Conservation (phyloP, 1,284 basidiomycete species). For the Pyrrhoderma noxium region DNA sequence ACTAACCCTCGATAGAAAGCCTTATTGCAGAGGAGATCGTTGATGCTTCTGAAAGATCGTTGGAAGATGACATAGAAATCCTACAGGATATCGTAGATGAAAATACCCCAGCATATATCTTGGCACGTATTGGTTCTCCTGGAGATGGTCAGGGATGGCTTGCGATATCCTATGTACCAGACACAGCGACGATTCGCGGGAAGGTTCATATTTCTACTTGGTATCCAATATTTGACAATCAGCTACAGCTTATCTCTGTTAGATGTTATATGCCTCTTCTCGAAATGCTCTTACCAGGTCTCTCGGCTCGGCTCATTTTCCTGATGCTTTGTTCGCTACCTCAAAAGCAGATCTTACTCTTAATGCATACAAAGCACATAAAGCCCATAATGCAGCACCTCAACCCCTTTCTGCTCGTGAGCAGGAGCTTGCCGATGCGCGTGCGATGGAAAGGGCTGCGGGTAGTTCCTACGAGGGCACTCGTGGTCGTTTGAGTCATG, state of each 20-base stretch:
- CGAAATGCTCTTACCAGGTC: slow-evolving; percentile 66
- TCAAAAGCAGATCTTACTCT: slow-evolving; percentile 60
- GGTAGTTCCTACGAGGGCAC: slow-evolving; percentile 51
- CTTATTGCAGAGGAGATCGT: slow-evolving; percentile 52
- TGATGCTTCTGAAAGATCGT: slow-evolving; percentile 35
- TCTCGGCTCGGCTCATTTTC: slow-evolving; percentile 71
- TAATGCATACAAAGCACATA: slow-evolving; percentile 68
- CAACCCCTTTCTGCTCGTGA: slow-evolving; percentile 77
- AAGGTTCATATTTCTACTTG: slow-evolving; percentile 42
- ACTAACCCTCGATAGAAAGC: slow-evolving; percentile 41
- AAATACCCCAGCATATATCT: slow-evolving; percentile 62
- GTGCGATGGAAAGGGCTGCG: slow-evolving; percentile 58
- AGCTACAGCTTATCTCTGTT: neutral
- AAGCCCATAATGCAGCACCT: slow-evolving; percentile 64
- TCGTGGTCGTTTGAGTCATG: slow-evolving; percentile 44
- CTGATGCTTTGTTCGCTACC: slow-evolving; percentile 77
- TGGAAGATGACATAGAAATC: slow-evolving; percentile 51
- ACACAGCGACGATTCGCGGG: slow-evolving; percentile 64
- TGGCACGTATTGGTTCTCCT: slow-evolving; percentile 55
- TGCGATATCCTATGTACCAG: slow-evolving; percentile 68
- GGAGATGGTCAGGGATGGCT: slow-evolving; percentile 51
- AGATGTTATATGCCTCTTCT: slow-evolving; percentile 93
- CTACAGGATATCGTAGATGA: slow-evolving; percentile 55
- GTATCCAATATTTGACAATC: neutral
- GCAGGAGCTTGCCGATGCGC: slow-evolving; percentile 70